phyloP scores from a whole-genome alignment of 768 basidiomycete genomes.

The Cystoderma amianthinum region DNA sequence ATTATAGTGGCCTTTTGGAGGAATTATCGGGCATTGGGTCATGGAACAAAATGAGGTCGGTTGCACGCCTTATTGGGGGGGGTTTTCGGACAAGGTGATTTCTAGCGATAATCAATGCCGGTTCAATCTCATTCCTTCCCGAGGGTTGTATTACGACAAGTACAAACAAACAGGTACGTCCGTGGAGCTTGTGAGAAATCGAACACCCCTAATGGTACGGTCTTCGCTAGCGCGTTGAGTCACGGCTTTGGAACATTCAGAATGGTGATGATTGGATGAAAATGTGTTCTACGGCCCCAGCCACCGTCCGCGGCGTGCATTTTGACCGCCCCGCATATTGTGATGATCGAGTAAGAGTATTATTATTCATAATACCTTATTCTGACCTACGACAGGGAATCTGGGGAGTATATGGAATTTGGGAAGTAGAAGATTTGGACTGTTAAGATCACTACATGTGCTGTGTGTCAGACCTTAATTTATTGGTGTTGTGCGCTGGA shows the following conservation, averaged over 20 bases:
- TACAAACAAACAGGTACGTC: constrained; percentile 16
- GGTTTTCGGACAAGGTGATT: constrained; percentile 18
- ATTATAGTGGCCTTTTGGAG: constrained; percentile 21
- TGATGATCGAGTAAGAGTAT: constrained; percentile 16
- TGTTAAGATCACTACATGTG: constrained; percentile 12
- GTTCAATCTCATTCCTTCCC: constrained; percentile 1
- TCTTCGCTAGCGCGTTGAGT: constrained; percentile 16
- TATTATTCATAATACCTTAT: not conserved
- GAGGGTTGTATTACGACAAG: constrained; percentile 20
- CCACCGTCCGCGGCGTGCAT: constrained; percentile 12
- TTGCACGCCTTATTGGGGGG: constrained; percentile 23
- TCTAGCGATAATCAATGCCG: not conserved
- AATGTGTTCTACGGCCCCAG: constrained; percentile 22
- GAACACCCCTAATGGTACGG: not conserved
- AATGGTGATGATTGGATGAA: constrained; percentile 15
- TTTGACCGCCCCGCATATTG: constrained; percentile 18
- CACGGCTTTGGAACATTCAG: constrained; percentile 20
- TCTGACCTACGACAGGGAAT: constrained; percentile 14
- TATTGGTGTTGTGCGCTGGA: too few species aligned
- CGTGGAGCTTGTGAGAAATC: not conserved
- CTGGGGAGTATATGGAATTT: constrained; percentile 23
- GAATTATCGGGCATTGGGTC: constrained; percentile 21
- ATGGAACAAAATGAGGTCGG: constrained; percentile 15
- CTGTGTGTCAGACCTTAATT: too few species aligned
- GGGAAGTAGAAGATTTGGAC: constrained; percentile 21